Base-by-base conservation (phyloP, 202 grass and related monocot genomes). In the Dendrocalamus latiflorus region DNA sequence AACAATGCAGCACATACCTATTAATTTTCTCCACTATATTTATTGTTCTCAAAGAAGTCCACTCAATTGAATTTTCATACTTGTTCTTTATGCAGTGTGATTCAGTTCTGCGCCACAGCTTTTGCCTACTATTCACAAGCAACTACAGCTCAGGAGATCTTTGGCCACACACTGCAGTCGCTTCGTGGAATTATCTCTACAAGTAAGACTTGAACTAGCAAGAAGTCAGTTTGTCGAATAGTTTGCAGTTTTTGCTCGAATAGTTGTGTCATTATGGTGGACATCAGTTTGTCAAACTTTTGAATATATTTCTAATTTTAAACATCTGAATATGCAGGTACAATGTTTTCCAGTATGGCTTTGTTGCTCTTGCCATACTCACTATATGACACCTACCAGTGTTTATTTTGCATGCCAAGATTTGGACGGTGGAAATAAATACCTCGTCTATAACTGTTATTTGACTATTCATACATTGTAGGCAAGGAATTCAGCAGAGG, bases 81-180 rank as follows among this genome's bases (percentile, higher is more conserved):
- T 55, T 81, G 17, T 64, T 72, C 8, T 22, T 85, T 90, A 39
- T 92, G 75, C 89, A 97, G 88, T 91, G 94, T 97, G 44, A 97
- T 94, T 84, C 91, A 97, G 77, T 97, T 97, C 76, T 97, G 91
- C 59, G 90, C 90, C 51, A 97, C 91, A 16, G 91, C 94, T 56
- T 97, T 97, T 86, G 94, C 85, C 20, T 97, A 98, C 71, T 97
- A 97, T 74, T 86, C 91, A 56, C 94, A 94, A 91, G 91, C 94
- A 80, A 97, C 94, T 67, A 90, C 90, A 66, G 91, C 94, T 78
- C 91, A 94, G 81, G 94, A 97, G 73, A 97, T 97, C 66, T 94
- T 97, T 74, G 94, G 94, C 70, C 95, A 98, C 80, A 98, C 95
- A 17, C 38, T 95, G 72, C 77, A n/a, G 81, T 95, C 95, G 65